Conservation (phyloP, 495 filamentous ascomycete species). For the Podospora australis region DNA sequence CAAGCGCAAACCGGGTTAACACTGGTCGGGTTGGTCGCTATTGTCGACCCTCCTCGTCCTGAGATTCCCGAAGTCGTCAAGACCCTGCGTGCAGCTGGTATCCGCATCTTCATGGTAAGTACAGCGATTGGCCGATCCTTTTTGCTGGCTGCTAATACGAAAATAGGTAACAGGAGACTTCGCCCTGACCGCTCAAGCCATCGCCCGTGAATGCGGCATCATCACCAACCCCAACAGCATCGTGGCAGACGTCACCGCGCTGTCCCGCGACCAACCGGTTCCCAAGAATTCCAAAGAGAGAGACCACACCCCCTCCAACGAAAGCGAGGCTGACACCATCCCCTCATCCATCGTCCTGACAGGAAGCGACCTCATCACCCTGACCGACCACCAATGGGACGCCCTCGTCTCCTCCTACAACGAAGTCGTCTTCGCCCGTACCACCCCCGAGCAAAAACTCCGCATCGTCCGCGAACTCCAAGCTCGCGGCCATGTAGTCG, state of each 20-base stretch:
- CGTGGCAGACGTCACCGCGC: constrained; percentile 36
- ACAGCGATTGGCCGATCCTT: no score
- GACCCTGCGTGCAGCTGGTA: constrained; percentile 53
- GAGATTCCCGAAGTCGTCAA: constrained; percentile 57
- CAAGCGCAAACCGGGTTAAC: constrained; percentile 46
- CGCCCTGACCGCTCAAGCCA: constrained; percentile 61
- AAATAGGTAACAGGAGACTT: constrained; percentile 77
- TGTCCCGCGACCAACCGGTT: constrained; percentile 27
- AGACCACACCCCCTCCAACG: constrained; percentile 1
- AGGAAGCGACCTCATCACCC: constrained; percentile 51
- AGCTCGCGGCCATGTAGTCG: constrained; percentile 47
- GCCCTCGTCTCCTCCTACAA: constrained; percentile 29
- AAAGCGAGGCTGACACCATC: background rate
- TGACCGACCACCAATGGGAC: constrained; percentile 44
- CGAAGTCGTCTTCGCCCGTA: constrained; percentile 57
- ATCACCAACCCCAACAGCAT: constrained; percentile 38
- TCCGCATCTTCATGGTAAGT: constrained; percentile 64
- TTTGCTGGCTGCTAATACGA: no score
- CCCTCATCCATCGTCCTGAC: constrained; percentile 43
- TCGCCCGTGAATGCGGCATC: constrained; percentile 62
- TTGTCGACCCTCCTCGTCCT: constrained; percentile 60
- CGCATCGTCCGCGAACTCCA: constrained; percentile 66
- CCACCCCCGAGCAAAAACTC: constrained; percentile 70
- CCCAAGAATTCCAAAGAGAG: constrained; percentile 4
- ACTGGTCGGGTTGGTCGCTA: constrained; percentile 57